These are phyloP conservation scores for Camelina hispida DNA, from an alignment of 345 rosid genomes.

Conservation along the genomic window DNA sequence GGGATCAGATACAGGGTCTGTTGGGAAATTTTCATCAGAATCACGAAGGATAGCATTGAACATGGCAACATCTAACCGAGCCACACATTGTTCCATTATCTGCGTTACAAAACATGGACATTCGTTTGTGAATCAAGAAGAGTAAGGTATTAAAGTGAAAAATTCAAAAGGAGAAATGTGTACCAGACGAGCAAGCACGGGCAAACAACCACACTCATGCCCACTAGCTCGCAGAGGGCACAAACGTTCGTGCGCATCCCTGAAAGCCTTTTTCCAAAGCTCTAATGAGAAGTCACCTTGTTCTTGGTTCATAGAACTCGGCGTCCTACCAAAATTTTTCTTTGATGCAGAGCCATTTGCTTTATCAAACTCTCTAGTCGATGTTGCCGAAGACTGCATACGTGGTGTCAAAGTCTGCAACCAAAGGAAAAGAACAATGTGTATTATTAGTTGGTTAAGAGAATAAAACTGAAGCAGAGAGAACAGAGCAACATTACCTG, in stretches of 20 bases:
- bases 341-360: constrained; percentile 49
- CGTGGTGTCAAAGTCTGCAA: constrained; percentile 90
- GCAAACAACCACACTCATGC: constrained; percentile 91
- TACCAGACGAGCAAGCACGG: constrained; percentile 79
- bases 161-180: constrained; percentile 3
- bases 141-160: constrained; percentile 1
- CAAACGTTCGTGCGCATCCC: constrained; percentile 87
- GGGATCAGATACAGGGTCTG: constrained; percentile 96
- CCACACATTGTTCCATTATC: constrained; percentile 97
- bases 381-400: constrained; percentile 71
- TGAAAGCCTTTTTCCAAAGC: constrained; percentile 91
- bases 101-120: constrained; percentile 25
- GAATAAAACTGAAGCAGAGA: constrained; percentile 1
- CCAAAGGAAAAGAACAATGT: constrained; percentile 31
- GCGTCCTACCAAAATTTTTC: constrained; percentile 51
- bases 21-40: constrained; percentile 79
- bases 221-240: constrained; percentile 95
- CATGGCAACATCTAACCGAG: constrained; percentile 94
- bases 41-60: constrained; percentile 98
- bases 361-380: constrained; percentile 50
- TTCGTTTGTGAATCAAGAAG: constrained; percentile 11
- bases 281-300: constrained; percentile 71
- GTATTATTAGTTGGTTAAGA: not conserved
- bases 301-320: constrained; percentile 58
- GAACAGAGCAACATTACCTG: constrained; percentile 57